Base-by-base conservation (phyloP, 2,329 filamentous ascomycete genomes). In the Penicillium sp. region DNA sequence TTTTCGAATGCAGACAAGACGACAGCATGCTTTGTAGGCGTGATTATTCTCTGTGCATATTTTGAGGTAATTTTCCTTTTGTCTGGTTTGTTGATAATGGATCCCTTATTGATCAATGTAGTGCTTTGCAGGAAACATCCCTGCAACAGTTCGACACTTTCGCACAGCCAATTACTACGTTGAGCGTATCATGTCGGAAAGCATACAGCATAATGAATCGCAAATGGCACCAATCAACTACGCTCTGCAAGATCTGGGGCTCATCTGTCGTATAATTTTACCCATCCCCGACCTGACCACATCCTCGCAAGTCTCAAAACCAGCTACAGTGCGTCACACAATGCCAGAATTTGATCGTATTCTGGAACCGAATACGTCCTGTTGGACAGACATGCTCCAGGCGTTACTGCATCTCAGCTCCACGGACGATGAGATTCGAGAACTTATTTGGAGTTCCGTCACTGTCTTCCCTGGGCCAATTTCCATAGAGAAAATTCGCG, bases 241-340 rank as follows among this genome's bases (percentile, higher is more conserved):
- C 5, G 12, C 14, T 18, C n/a, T 40, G 16, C 12, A 18, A 40
- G 16, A 64, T 38, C 50, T 64, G 47, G 59, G 54, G n/a, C 43
- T 59, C 16, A 48, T 61, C 33, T 58, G 59, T 38, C 56, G 56
- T 40, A 54, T 64, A 11, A 46, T 51, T 11, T 47, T 61, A 18
- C 62, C 62, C 8, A 46, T 59, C 21, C 58, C 55, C 5, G 59
- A 49, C 7, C 23, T 49, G 24, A 26, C 59, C 16, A 20, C 43
- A 45, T 43, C 49, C 16, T 57, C 45, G 23, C 8, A n/a, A 16
- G n/a, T 26, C n/a, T 47, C 23, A 20, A 26, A 3, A 4, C 21
- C 45, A 28, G 23, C 21, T 14, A 26, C 21, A 18, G 35, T 28
- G 8, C 26, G 26, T 28, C 26, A 28, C 26, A 8, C 8, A 5